phyloP scores from a whole-genome alignment of 257 asterid genomes.

The Lycium ferocissimum region DNA sequence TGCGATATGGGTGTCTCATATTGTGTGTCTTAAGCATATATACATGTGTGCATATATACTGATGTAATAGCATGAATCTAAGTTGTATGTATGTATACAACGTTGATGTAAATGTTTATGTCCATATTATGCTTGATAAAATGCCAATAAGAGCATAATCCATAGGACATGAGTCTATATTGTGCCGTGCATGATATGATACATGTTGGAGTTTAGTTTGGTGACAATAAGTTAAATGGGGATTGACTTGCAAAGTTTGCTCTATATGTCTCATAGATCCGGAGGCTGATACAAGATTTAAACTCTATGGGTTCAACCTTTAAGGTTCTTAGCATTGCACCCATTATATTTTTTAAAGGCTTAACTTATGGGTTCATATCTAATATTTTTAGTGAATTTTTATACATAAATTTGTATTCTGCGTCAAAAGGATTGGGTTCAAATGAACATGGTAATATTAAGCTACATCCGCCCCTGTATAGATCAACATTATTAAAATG shows the following conservation, averaged over 20 bases:
- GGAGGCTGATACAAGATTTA: too few species aligned
- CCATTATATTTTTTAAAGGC: too few species aligned
- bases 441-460: too few species aligned
- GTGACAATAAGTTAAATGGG: not conserved
- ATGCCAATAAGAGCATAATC: conserved; percentile 28
- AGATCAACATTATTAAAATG: not conserved
- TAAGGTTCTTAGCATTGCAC: too few species aligned
- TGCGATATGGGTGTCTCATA: not conserved
- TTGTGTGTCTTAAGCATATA: not conserved
- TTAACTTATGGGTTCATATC: too few species aligned
- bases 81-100: not conserved
- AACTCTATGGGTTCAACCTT: too few species aligned
- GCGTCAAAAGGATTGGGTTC: too few species aligned
- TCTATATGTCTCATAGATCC: not conserved
- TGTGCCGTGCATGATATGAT: not conserved
- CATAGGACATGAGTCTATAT: not conserved
- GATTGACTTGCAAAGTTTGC: not conserved
- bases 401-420: too few species aligned
- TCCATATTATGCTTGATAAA: conserved; percentile 43
- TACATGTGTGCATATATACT: not conserved
- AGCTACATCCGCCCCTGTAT: too few species aligned
- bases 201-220: conserved; percentile 19
- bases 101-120: not conserved
- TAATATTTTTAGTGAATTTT: too few species aligned
- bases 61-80: not conserved